A percentile compares a stretch with the other conserved stretches of the same genome.
phyloP scores from a whole-genome alignment of 176 grass and related monocot species.

The Avena sativa region DNA sequence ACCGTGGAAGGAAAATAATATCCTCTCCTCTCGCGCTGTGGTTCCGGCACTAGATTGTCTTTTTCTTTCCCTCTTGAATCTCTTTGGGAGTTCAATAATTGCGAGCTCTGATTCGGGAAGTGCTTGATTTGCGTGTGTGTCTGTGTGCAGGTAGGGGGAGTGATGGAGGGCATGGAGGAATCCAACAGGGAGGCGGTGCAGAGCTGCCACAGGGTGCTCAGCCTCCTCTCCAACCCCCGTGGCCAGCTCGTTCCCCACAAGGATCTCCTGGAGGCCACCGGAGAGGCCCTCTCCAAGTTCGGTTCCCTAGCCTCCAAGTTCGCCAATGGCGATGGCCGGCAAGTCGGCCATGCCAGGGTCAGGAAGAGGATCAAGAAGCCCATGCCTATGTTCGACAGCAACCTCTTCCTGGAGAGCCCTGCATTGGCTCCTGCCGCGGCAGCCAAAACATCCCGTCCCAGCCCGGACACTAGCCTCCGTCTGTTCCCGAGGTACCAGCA shows the following conservation, averaged over 20 bases:
- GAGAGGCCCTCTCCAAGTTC: conserved; percentile 72
- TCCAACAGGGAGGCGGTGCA: conserved; percentile 69
- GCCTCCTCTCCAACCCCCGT: conserved; percentile 66
- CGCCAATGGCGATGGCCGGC: conserved; percentile 48
- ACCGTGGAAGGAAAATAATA: not conserved
- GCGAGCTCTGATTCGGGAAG: not conserved
- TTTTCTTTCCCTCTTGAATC: not conserved
- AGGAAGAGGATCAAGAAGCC: conserved; percentile 73
- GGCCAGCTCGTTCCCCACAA: conserved; percentile 57
- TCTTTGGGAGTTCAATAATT: conserved; percentile 16
- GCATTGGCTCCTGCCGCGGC: conserved; percentile 2
- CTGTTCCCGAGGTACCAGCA: conserved; percentile 66
- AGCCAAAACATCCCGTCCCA: conserved; percentile 17
- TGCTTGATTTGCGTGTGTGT: conserved; percentile 16
- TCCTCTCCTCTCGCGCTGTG: conserved; percentile 20
- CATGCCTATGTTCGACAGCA: conserved; percentile 64
- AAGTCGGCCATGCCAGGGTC: conserved; percentile 77
- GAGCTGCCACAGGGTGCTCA: conserved; percentile 78
- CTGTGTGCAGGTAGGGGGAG: conserved; percentile 36
- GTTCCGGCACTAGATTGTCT: not conserved
- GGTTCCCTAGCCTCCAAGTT: conserved; percentile 62
- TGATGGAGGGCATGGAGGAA: conserved; percentile 77
- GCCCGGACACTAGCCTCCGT: conserved; percentile 63
- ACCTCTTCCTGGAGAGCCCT: conserved; percentile 71
- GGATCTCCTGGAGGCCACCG: conserved; percentile 65